Evolutionary conservation across 371 early-diverging fungal genomes (phyloP).

Genomic region (Syncephalastrum sp.): DNA sequence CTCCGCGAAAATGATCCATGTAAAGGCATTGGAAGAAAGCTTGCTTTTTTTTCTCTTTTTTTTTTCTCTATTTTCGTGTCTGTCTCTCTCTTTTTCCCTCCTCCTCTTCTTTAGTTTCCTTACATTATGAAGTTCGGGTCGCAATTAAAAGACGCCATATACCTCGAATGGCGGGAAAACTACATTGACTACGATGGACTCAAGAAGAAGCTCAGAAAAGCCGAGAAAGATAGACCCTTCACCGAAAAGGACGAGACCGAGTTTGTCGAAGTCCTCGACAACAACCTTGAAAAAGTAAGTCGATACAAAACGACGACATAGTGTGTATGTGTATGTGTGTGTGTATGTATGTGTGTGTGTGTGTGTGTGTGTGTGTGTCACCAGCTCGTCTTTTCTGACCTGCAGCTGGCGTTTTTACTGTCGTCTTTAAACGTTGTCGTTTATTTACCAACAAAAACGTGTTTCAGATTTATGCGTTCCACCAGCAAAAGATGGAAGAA

Average conservation of each 20-base stretch:
- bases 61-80: conserved; percentile 6
- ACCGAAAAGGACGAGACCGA: conserved; percentile 81
- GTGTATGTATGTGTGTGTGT: not conserved
- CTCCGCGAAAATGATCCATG: too few relatives aligned
- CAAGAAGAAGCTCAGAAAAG: conserved; percentile 80
- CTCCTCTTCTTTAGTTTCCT: conserved; percentile 5
- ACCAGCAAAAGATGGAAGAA: conserved; percentile 87
- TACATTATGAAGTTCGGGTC: conserved; percentile 91
- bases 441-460: conserved; percentile 7
- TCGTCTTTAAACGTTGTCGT: conserved; percentile 4
- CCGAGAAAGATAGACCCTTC: conserved; percentile 53
- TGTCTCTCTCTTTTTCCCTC: conserved; percentile 7
- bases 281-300: conserved; percentile 87
- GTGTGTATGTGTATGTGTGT: not conserved
- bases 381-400: too few relatives aligned
- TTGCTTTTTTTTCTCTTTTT: conserved; percentile 5
- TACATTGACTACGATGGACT: conserved; percentile 93
- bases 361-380: too few relatives aligned
- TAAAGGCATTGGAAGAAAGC: not conserved
- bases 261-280: conserved; percentile 85
- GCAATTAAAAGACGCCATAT: conserved; percentile 78
- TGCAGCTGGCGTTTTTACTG: not conserved
- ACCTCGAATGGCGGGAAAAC: conserved; percentile 87
- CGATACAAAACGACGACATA: not conserved
- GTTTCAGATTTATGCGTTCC: conserved; percentile 81